These are phyloP conservation scores for Colletotrichum sp. DNA, from an alignment of 2,329 filamentous ascomycete genomes.

Conservation along the genomic window DNA sequence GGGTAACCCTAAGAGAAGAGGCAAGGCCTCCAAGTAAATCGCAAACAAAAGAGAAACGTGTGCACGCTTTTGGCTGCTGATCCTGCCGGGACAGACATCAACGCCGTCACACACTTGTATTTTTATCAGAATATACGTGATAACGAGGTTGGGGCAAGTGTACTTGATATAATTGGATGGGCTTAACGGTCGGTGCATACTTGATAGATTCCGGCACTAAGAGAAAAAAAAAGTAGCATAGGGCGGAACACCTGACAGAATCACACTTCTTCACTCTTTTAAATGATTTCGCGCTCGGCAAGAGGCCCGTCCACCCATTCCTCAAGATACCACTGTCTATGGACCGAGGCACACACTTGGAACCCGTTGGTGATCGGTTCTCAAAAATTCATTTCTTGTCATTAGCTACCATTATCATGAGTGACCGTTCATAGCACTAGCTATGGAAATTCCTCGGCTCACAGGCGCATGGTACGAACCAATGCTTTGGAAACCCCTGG, in stretches of 20 bases:
- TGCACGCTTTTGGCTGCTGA: not conserved
- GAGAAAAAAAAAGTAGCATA: not conserved
- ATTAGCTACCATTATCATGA: not conserved
- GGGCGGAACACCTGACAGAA: not conserved
- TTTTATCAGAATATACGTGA: not conserved
- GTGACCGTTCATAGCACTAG: constrained; percentile 41
- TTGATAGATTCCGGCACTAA: not conserved
- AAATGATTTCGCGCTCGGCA: not conserved
- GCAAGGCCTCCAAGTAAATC: constrained; percentile 27
- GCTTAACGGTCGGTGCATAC: not conserved
- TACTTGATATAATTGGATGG: constrained; percentile 9
- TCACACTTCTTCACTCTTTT: constrained; percentile 17
- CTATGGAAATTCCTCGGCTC: constrained; percentile 49
- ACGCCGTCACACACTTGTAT: not conserved
- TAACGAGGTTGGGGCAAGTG: not conserved
- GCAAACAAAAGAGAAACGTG: not conserved
- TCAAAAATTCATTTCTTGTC: not conserved
- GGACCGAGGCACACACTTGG: not conserved
- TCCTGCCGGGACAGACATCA: not conserved
- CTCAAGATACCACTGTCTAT: not conserved
- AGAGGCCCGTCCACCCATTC: not conserved
- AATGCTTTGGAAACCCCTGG: constrained; percentile 69
- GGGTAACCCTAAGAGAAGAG: constrained; percentile 62
- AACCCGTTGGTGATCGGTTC: not conserved
- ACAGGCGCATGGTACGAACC: constrained; percentile 65